These are phyloP conservation scores for Malassezia arunalokei DNA, from an alignment of 1,284 basidiomycete genomes.

Conservation along the genomic window DNA sequence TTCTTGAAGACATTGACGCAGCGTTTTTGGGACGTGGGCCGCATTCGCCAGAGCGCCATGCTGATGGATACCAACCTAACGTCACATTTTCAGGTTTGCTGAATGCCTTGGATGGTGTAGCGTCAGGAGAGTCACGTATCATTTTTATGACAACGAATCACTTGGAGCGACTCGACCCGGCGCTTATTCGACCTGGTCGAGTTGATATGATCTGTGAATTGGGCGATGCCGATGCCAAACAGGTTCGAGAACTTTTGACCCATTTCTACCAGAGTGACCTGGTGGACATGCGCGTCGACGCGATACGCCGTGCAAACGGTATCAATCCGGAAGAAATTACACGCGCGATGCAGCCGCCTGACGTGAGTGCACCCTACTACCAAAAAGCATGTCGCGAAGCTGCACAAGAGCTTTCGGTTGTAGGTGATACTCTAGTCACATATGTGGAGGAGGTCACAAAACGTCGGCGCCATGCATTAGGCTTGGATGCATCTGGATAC, in stretches of 20 bases:
- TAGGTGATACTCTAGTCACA: slow-evolving; percentile 1
- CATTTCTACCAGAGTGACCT: slow-evolving; percentile 59
- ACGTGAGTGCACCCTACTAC: slow-evolving; percentile 11
- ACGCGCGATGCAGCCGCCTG: background rate
- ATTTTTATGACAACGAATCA: slow-evolving; percentile 99
- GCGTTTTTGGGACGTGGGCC: slow-evolving; percentile 57
- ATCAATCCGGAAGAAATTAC: slow-evolving; percentile 7
- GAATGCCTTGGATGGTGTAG: slow-evolving; percentile 94
- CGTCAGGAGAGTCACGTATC: slow-evolving; percentile 79
- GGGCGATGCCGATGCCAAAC: slow-evolving; percentile 72
- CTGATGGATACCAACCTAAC: slow-evolving; percentile 49
- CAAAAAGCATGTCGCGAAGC: background rate
- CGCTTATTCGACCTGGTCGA: slow-evolving; percentile 83
- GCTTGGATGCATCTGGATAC: slow-evolving; percentile 12
- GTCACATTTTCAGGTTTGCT: slow-evolving; percentile 96
- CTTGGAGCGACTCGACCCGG: slow-evolving; percentile 58
- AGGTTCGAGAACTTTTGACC: slow-evolving; percentile 67
- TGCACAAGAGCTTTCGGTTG: background rate
- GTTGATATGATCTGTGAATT: slow-evolving; percentile 77
- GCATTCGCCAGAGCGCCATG: slow-evolving; percentile 21
- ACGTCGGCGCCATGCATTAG: slow-evolving; percentile 11
- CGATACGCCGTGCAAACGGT: slow-evolving; percentile 6
- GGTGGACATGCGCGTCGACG: slow-evolving; percentile 4
- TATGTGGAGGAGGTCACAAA: slow-evolving; percentile 7
- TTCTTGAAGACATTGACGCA: slow-evolving; percentile 97